Base-by-base conservation (phyloP, 2,329 filamentous ascomycete genomes). In the Westerdykella aurantiaca region DNA sequence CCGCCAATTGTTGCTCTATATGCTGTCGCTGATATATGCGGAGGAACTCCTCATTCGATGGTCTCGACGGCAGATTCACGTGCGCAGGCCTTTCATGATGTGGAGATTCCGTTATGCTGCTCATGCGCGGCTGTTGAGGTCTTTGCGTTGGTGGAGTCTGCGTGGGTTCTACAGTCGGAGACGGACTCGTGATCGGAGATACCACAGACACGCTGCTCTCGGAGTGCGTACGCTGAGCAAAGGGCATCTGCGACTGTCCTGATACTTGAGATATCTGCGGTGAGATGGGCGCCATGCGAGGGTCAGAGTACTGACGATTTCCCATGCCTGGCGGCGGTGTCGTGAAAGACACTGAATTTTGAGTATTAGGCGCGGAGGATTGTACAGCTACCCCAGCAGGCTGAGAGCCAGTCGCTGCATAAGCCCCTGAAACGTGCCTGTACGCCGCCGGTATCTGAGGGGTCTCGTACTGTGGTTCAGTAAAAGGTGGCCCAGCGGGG, bases 401-500 rank as follows among this genome's bases (percentile, higher is more conserved):
- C 4, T 29, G 9, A 29, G 25, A 29, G 25, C 25, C 25, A 12
- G 61, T 57, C 31, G 61, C 60, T 13, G 57, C 46, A 29, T 59
- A 66, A 4, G 59, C 57, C 17, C 62, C 59, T 35, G 53, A 56
- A 6, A 64, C 64, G 39, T 57, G 62, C 23, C 40, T 59, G 37
- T 67, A 67, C 10, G 64, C 63, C 16, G 58, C 60, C 25, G 64
- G 64, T 39, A 67, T 66, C 13, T 58, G 58, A 39, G 63, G 62
- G 4, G 62, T 63, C 14, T 67, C 62, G 37, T 67, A 66, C 25
- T 49, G 58, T 5, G 63, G 63, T 33, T 66, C 64, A 16, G 39
- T 22, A 21, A 44, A 21, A 22, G 56, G 51, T 18, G 54, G 52
- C 38, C 50, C 56, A 1, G 53, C 48, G 23, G 51, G 53, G 31